Evolutionary conservation across 2,329 filamentous ascomycete genomes (phyloP), one percentile per base, ranked within the genome.

Genomic region (Aspergillus sp.): DNA sequence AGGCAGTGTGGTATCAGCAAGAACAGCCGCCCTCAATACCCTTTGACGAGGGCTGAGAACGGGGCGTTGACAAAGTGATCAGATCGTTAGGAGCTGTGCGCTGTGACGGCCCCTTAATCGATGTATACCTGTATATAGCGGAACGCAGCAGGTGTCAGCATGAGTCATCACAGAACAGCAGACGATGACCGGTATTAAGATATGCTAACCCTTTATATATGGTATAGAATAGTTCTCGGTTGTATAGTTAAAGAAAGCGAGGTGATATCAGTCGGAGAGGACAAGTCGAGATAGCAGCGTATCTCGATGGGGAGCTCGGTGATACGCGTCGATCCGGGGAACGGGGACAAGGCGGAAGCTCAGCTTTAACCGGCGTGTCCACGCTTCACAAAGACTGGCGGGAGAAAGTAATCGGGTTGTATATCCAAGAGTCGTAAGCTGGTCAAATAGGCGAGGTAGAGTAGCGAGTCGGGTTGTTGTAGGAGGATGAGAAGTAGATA

Each of bases 11-110:
- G 35, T 52, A 37, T 62, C 46, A 47, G 39, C 41, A 53, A 55
- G 40, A 47, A 61, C 49, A 50, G 60, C 71, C 70, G 70, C 67
- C 64, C 72, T 67, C 70, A 67, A 62, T 64, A 70, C 68, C 70
- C 62, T 37, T 55, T 52, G 35, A 40, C 23, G 45, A 65, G 70
- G 70, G 64, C 70, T 67, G 69, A 73, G 70, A 73, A 73, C 70
- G 71, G 56, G 51, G 23, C 15, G 55, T 35, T 35, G 48, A 45
- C 46, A 39, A 52, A 55, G 25, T 54, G 25, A 43, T 52, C 49
- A 57, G 57, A 45, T 35, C 45, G 44, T 37, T 47, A 56, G 31
- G 44, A 52, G 41, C 40, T 27, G 47, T 58, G 57, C 46, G 47
- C 27, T 23, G 35, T 27, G 23, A 41, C 45, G 46, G 49, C 41